Evolutionary conservation across 495 filamentous ascomycete genomes (phyloP), one percentile per base, ranked within the genome.

Genomic region (Rusavskia elegans): DNA sequence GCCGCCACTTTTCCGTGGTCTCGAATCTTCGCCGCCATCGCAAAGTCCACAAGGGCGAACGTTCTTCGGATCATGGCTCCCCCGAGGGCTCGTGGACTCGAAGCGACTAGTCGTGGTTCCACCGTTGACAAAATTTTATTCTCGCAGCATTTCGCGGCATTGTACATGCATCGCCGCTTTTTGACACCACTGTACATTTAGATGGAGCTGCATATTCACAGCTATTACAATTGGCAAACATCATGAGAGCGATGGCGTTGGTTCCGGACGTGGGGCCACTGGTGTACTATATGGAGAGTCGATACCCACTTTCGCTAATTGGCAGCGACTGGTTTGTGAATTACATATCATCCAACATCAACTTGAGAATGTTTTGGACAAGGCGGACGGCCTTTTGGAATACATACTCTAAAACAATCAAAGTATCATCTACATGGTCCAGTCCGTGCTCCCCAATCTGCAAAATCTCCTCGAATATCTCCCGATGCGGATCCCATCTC

Each of bases 1-100:
- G 93, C 39, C 82, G 92, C 58, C 85, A 95, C 63, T 98, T 98
- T 70, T 97, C 92, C 11, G 92, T 98, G 36, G 92, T 97, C 36
- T 98, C 92, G 11, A 98, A 98, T 64, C 70, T 98, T 41, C 83
- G 92, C 48, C 77, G 92, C 49, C 92, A 98, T 71, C 84, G 85
- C 64, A 98, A 98, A 68, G 90, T 97, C 44, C 92, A 98, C 74
- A 89, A 88, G 66, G 84, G 82, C 64, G 88, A 95, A 32, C 55
- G 55, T n/a, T 45, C 36, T 23, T 59, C 59, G 3, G 57, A 62
- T 29, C 54, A 51, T 19, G 54, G 41, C 21, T 62, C 59, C 14
- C 59, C 57, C 16, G 59, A 62, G 38, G 55, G 57, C 1, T 62
- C 59, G 39, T 62, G 59, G 59, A 49, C 44, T 13, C 19, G 23